Percentiles rank a stretch among this genome's conserved stretches.
phyloP scores from a whole-genome alignment of 1,284 basidiomycete genomes.

The Spongispora temasekensis region DNA sequence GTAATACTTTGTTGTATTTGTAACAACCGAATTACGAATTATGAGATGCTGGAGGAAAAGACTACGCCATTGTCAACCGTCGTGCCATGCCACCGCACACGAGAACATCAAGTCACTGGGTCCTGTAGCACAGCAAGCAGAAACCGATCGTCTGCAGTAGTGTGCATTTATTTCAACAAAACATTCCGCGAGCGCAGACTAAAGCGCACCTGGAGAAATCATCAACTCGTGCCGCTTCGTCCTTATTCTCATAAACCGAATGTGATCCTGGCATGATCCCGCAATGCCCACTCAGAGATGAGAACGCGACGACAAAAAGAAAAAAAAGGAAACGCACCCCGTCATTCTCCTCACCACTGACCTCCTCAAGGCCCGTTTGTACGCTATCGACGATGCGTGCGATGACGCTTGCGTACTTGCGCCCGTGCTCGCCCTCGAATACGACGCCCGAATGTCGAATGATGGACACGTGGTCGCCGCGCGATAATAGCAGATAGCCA shows the following conservation, averaged over 20 bases:
- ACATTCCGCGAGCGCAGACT: neutral
- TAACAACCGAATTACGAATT: slow-evolving; percentile 12
- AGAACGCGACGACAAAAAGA: neutral
- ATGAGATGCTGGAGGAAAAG: no score
- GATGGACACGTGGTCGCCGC: slow-evolving; percentile 65
- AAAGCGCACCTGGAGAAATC: slow-evolving; percentile 83
- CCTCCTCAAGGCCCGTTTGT: slow-evolving; percentile 70
- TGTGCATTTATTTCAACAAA: neutral
- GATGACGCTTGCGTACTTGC: slow-evolving; percentile 78
- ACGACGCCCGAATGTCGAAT: slow-evolving; percentile 83
- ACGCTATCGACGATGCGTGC: slow-evolving; percentile 78
- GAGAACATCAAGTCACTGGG: slow-evolving; percentile 45
- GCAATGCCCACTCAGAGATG: no score
- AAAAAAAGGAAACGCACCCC: slow-evolving; percentile 41
- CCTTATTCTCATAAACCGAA: slow-evolving; percentile 87
- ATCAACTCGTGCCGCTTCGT: slow-evolving; percentile 91
- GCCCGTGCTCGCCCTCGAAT: slow-evolving; percentile 86
- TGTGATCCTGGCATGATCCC: slow-evolving; percentile 89
- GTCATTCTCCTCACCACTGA: slow-evolving; percentile 58
- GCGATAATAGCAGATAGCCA: slow-evolving; percentile 83
- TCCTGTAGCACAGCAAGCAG: slow-evolving; percentile 86
- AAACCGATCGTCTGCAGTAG: slow-evolving; percentile 70
- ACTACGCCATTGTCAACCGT: no score
- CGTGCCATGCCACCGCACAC: no score
- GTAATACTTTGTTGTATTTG: slow-evolving; percentile 2